phyloP scores from a whole-genome alignment of 208 protist species.

The Herpetomonas samuelpessoai region DNA sequence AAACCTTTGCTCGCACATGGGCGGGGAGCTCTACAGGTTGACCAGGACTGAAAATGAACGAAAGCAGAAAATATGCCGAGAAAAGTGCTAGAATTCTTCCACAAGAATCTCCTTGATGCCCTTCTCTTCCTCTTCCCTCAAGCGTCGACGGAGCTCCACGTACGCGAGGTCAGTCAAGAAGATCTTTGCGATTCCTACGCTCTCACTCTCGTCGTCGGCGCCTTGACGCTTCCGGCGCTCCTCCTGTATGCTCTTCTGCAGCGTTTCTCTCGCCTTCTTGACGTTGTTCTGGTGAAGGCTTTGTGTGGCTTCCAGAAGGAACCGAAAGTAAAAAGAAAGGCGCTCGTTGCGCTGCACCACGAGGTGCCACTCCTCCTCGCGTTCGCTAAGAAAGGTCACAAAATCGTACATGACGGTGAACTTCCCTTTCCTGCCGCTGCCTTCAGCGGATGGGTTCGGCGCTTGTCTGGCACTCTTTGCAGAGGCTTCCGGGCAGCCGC shows the following conservation, averaged over 20 bases:
- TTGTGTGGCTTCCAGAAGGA: constrained; percentile 52
- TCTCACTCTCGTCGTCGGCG: constrained; percentile 16
- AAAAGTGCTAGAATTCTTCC: constrained; percentile 1
- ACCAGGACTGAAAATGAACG: constrained; percentile 6
- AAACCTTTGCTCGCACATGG: no score
- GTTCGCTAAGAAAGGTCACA: constrained; percentile 24
- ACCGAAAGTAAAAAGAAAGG: constrained; percentile 41
- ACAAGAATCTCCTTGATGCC: constrained; percentile 3
- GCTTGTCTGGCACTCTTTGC: constrained; percentile 4
- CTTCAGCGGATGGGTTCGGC: not conserved
- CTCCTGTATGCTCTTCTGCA: constrained; percentile 12
- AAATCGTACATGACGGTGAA: constrained; percentile 65
- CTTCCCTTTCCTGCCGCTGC: constrained; percentile 4
- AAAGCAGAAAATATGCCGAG: constrained; percentile 2
- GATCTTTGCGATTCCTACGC: constrained; percentile 39
- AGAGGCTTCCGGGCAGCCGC: not conserved
- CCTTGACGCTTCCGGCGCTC: not conserved
- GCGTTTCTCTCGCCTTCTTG: constrained; percentile 16
- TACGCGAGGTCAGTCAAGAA: constrained; percentile 40
- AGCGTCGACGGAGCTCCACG: not conserved
- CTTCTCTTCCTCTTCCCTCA: constrained; percentile 11
- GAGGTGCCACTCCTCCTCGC: constrained; percentile 74
- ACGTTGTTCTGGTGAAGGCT: constrained; percentile 51
- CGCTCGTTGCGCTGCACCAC: constrained; percentile 55
- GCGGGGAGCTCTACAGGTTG: no score